Evolutionary conservation across 139 green algal genomes (phyloP).

Genomic region (Tetradesmus obliquus): DNA sequence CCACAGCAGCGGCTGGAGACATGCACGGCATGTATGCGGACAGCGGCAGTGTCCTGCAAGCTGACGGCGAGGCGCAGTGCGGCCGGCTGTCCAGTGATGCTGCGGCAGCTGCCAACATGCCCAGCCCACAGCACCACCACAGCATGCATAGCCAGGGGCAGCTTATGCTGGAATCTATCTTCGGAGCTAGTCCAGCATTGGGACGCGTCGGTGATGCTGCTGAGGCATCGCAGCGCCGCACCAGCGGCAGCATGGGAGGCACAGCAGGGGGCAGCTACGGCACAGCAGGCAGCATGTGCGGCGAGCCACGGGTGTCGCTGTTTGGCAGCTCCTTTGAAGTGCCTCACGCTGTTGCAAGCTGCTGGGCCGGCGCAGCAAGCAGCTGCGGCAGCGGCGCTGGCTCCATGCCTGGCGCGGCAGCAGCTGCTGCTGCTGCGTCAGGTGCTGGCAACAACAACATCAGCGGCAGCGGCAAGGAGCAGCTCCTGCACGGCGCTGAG

Average conservation of each 20-base stretch:
- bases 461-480: neutral
- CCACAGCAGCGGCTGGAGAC: neutral
- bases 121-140: neutral
- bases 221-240: neutral
- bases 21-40: neutral
- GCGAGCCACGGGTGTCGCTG: constrained; percentile 19
- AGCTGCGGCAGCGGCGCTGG: constrained; percentile 17
- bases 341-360: constrained; percentile 37
- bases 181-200: constrained; percentile 4
- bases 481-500: neutral
- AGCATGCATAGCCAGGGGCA: neutral
- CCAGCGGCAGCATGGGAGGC: neutral
- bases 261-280: constrained; percentile 7
- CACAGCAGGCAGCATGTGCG: neutral
- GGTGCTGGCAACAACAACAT: neutral
- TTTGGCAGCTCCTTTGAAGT: constrained; percentile 41
- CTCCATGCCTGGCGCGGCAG: neutral
- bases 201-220: neutral
- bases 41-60: neutral
- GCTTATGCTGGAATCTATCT: constrained; percentile 4
- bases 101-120: neutral
- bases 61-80: neutral
- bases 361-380: neutral
- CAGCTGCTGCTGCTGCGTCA: neutral
- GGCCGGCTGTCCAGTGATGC: neutral